Conservation (phyloP, 2,329 filamentous ascomycete genomes). For the Rutstroemia sydowiana region DNA sequence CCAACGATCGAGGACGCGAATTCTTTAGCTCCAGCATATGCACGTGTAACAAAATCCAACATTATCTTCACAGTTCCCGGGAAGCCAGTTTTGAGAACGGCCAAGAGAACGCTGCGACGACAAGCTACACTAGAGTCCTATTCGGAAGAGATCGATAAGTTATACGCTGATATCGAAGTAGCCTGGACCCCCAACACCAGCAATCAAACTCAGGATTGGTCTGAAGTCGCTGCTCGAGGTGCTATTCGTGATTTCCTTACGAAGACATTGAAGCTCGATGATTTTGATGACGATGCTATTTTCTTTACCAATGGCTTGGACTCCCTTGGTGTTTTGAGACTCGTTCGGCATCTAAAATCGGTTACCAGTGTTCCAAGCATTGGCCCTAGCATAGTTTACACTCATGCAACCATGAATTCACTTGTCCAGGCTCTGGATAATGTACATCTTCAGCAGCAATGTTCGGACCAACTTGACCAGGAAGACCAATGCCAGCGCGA, state of each 20-base stretch:
- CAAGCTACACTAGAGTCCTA: not conserved
- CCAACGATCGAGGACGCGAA: conserved; percentile 13
- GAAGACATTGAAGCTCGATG: not conserved
- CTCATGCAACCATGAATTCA: not conserved
- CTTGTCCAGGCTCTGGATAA: not conserved
- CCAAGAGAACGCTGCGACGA: conserved; percentile 13
- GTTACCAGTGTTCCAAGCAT: not conserved
- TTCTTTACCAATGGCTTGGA: conserved; percentile 5
- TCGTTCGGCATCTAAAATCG: not conserved
- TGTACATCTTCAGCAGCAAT: not conserved
- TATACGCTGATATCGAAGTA: not conserved
- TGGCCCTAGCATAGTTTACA: not conserved
- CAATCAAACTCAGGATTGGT: not conserved
- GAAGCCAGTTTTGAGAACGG: conserved; percentile 11
- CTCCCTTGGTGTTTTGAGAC: conserved; percentile 1
- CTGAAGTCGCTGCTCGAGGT: not conserved
- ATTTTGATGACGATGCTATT: not conserved
- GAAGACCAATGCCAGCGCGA: not conserved
- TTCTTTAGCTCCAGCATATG: conserved; percentile 14
- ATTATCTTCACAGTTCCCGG: conserved; percentile 10
- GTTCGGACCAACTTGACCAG: not conserved
- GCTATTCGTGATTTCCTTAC: not conserved
- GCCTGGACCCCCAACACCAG: not conserved
- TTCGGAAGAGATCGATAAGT: conserved; percentile 27
- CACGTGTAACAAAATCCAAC: conserved; percentile 10